Base-by-base conservation (phyloP, 805 yeast species). In the Ogataea zsoltii region DNA sequence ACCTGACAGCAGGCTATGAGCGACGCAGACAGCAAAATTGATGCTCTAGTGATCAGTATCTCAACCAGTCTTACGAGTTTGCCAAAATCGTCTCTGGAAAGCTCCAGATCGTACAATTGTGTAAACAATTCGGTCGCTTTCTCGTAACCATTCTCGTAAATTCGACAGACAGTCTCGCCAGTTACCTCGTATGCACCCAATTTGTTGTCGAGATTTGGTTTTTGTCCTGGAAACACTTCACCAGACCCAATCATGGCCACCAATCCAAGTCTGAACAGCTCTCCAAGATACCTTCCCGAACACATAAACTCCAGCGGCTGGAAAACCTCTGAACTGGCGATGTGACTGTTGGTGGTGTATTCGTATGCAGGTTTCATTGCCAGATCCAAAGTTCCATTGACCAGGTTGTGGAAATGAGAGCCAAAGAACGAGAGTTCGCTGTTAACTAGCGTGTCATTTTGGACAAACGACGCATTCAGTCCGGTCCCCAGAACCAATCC, bases 401-500 rank as follows among this genome's bases (percentile, higher is more conserved):
- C 74, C 9, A 73, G 57, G 3, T 49, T 53, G 10, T 57, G 53
- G 15, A 74, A 50, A 50, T 68, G 51, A 4, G 66, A 61, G 3
- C 83, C 85, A 58, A 80, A 80, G 39, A 78, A 70, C 2, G 84
- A 78, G 25, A 79, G 55, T 51, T 81, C 86, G n/a, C 76, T 63
- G 60, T 81, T 81, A 38, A 71, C 50, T 17, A 79, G 60, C 2
- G 36, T 29, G 2, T 49, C 39, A 9, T 60, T 50, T 7, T 60
- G 21, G 15, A 67, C 54, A 65, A 79, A 68, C 63, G 80, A 79
- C 29, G 79, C 61, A 54, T 84, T 84, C 42, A 79, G 62, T 1
- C 91, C 91, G 2, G 91, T 84, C 1, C 91, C 90, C 41, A 83
- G 61, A 3, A 84, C 85, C 52, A 84, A 52, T 0, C 86, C 85